Evolutionary conservation across 225 moss, liverwort and hornwort species (phyloP).

Genomic region (Pleurozium schreberi): DNA sequence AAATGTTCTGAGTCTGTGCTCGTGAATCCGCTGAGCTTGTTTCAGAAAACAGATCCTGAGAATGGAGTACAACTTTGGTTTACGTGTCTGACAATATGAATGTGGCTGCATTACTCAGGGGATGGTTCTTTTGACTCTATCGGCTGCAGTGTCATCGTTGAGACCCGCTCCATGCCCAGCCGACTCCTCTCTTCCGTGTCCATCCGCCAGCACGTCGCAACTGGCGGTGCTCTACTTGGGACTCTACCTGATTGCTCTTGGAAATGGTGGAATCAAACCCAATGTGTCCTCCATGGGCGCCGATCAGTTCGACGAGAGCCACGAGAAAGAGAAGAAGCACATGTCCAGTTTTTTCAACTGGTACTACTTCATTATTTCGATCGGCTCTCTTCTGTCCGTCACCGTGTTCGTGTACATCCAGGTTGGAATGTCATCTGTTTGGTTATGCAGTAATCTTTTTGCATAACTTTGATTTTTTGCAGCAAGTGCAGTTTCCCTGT

Average conservation of each 20-base stretch:
- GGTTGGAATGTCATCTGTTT: conserved; percentile 12
- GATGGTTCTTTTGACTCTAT: conserved; percentile 78
- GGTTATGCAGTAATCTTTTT: not conserved
- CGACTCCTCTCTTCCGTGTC: conserved; percentile 36
- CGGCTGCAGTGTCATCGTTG: conserved; percentile 56
- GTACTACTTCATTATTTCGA: conserved; percentile 91
- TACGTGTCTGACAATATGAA: not conserved
- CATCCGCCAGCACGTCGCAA: conserved; percentile 46
- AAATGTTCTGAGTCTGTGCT: not conserved
- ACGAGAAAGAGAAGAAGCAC: conserved; percentile 63
- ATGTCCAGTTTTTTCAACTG: conserved; percentile 99
- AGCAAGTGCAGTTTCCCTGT: not conserved
- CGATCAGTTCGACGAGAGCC: conserved; percentile 87
- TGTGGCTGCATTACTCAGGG: conserved; percentile 39
- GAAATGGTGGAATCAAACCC: conserved; percentile 94
- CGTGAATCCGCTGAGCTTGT: not conserved
- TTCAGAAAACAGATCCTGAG: not conserved
- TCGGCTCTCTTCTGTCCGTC: conserved; percentile 93
- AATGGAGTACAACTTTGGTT: not conserved
- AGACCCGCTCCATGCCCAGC: conserved; percentile 57
- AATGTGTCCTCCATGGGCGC: conserved; percentile 96
- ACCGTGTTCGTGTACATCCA: conserved; percentile 81
- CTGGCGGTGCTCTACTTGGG: conserved; percentile 62
- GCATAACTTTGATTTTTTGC: not conserved
- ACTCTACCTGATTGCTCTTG: conserved; percentile 84